phyloP scores from a whole-genome alignment of 345 rosid genomes.

The Eutrema heterophyllum region DNA sequence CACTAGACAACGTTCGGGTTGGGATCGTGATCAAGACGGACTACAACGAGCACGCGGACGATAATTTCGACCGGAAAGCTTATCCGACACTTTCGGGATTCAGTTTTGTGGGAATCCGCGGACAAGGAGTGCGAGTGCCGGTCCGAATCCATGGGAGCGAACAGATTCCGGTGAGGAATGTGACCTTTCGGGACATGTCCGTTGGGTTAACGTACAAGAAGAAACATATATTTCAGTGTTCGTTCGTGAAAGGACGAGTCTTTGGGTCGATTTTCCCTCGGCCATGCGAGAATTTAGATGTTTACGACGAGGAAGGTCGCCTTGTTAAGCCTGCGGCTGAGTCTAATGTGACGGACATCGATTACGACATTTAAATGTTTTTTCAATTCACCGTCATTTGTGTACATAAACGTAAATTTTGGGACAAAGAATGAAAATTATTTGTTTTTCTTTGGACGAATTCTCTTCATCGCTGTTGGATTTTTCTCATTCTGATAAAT shows the following conservation, averaged over 20 bases:
- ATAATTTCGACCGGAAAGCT: constrained; percentile 59
- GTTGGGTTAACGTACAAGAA: constrained; percentile 81
- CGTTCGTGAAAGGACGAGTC: constrained; percentile 70
- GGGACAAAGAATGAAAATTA: not conserved
- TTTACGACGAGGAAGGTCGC: constrained; percentile 53
- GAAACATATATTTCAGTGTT: constrained; percentile 87
- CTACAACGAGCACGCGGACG: constrained; percentile 88
- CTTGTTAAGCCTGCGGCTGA: constrained; percentile 57
- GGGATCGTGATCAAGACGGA: constrained; percentile 86
- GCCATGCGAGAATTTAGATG: constrained; percentile 79
- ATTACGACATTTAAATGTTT: constrained; percentile 53
- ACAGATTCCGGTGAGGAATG: constrained; percentile 66
- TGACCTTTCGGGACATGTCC: constrained; percentile 67
- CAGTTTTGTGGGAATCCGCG: constrained; percentile 63
- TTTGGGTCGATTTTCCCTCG: constrained; percentile 69
- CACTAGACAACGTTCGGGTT: constrained; percentile 74
- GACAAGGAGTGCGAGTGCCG: constrained; percentile 81
- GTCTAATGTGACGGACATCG: constrained; percentile 65
- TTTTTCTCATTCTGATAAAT: not conserved
- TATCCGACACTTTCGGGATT: constrained; percentile 52
- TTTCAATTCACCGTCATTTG: not conserved
- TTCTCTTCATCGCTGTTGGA: not conserved
- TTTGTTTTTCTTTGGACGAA: not conserved
- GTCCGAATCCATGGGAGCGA: constrained; percentile 84
- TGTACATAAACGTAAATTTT: constrained; percentile 30